A percentile compares a stretch with the other conserved stretches of the same genome.
These are phyloP conservation scores for Fusarium incarnatum DNA, from an alignment of 2,329 filamentous ascomycete genomes.

Conservation along the genomic window DNA sequence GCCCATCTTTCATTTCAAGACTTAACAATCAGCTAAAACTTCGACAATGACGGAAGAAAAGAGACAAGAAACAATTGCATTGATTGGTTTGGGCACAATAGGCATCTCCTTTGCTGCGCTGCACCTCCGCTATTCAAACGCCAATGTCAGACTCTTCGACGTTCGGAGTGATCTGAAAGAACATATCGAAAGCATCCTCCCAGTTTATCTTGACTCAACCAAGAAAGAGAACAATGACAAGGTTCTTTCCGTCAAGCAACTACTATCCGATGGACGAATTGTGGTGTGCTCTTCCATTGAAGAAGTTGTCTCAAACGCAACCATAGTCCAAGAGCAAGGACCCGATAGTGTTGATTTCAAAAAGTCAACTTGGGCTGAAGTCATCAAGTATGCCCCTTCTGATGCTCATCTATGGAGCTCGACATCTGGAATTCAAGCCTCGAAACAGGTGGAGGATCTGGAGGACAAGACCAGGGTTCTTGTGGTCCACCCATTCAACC, in stretches of 20 bases:
- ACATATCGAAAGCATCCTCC: conserved; percentile 25
- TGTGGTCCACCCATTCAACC: conserved; percentile 39
- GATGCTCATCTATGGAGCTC: conserved; percentile 34
- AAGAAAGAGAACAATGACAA: not conserved
- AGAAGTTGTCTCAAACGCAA: conserved; percentile 18
- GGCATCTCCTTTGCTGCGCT: conserved; percentile 32
- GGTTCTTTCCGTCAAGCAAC: rapidly evolving
- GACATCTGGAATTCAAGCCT: conserved; percentile 31
- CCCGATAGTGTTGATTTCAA: conserved; percentile 38
- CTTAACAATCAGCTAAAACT: too few species aligned
- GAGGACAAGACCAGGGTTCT: conserved; percentile 23
- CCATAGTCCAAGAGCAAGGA: conserved; percentile 38
- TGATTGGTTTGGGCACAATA: conserved; percentile 35
- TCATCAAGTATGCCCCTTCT: not conserved
- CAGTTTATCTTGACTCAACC: conserved; percentile 17
- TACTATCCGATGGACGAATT: conserved; percentile 10
- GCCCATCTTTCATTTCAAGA: not conserved
- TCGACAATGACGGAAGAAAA: not conserved
- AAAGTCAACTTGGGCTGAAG: conserved; percentile 26
- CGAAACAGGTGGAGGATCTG: conserved; percentile 26
- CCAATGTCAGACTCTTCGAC: conserved; percentile 24
- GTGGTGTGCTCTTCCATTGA: conserved; percentile 23
- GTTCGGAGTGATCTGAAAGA: conserved; percentile 29
- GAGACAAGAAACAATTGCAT: conserved; percentile 24
- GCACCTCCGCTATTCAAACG: conserved; percentile 30